phyloP scores from a whole-genome alignment of 1,139 yeast species.

The Zhuliangozyma blackwelliae region DNA sequence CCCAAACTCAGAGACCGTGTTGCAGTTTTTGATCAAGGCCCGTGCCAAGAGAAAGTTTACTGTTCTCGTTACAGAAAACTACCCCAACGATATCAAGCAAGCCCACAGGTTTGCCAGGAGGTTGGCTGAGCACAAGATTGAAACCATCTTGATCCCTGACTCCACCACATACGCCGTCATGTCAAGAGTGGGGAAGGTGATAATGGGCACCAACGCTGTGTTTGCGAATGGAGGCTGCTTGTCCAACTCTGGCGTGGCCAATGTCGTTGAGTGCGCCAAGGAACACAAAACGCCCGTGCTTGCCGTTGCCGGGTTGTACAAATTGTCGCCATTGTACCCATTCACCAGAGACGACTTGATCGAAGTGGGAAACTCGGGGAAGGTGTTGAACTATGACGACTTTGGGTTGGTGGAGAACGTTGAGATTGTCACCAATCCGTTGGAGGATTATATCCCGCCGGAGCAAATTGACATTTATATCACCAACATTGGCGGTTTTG shows the following conservation, averaged over 20 bases:
- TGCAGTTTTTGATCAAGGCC: conserved; percentile 82
- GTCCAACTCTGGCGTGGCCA: conserved; percentile 84
- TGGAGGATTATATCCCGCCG: conserved; percentile 88
- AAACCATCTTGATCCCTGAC: conserved; percentile 89
- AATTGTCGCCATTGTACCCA: conserved; percentile 90
- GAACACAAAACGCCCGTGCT: conserved; percentile 94
- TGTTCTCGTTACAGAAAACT: conserved; percentile 87
- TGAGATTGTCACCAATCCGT: conserved; percentile 82
- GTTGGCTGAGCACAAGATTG: conserved; percentile 81
- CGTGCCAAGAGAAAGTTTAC: conserved; percentile 87
- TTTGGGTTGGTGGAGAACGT: conserved; percentile 62
- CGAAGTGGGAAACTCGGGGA: conserved; percentile 92
- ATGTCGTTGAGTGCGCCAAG: conserved; percentile 94
- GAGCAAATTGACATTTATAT: conserved; percentile 92
- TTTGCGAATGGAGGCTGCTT: conserved; percentile 96
- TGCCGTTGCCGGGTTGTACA: conserved; percentile 91
- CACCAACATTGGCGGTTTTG: conserved; percentile 93
- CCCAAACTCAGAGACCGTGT: conserved; percentile 85
- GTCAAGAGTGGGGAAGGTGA: conserved; percentile 96
- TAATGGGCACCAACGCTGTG: conserved; percentile 87
- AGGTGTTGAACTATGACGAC: conserved; percentile 70
- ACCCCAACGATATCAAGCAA: conserved; percentile 74
- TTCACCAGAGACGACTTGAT: conserved; percentile 83
- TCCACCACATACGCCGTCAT: conserved; percentile 90
- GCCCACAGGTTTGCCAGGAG: conserved; percentile 80